Base-by-base conservation (phyloP, 352 stramenopile species). In the Phytophthora pini region DNA sequence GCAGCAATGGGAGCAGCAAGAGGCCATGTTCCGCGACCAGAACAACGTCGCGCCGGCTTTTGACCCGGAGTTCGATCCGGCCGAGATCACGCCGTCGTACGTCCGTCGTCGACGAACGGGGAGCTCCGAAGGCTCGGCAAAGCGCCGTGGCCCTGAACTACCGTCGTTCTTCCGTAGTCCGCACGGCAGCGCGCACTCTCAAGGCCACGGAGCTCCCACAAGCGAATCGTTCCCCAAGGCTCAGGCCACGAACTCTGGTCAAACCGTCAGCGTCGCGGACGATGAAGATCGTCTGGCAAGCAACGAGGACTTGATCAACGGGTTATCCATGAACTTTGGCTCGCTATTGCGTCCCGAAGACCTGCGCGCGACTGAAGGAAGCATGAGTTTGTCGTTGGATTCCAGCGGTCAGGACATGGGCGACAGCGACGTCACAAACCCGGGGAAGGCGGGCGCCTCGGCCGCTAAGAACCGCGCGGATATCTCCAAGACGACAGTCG, bases 321-420 rank as follows among this genome's bases (percentile, higher is more conserved):
- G 65, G 8, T 66, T 88, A 24, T 49, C 74, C 10, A 65, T 73
- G 32, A 76, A 72, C 61, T 78, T 82, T 32, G 60, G 54, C 43
- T 73, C 76, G 29, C 53, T 82, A 29, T 60, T 87, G 34, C 73
- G 74, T 24, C 64, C 72, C 0, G 70, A 77, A 50, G 73, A 81
- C 43, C 48, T 76, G 41, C 72, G 69, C 41, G 38, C 49, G 38
- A 85, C 74, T 0, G 63, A 76, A 22, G 74, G 78, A 7, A 85
- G 70, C 61, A 79, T 79, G 27, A 43, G 69, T 9, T 80, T 79
- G 63, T 84, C 70, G 10, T 48, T 68, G 22, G 74, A 70, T 38
- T 80, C 75, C 2, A 81, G 45, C 39, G 54, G 60, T 4, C 61
- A 63, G 40, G 70, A 82, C 17, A 67, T 75, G 34, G 48, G 70